phyloP scores from a whole-genome alignment of 805 yeast species.

The Hanseniaspora occidentalis region DNA sequence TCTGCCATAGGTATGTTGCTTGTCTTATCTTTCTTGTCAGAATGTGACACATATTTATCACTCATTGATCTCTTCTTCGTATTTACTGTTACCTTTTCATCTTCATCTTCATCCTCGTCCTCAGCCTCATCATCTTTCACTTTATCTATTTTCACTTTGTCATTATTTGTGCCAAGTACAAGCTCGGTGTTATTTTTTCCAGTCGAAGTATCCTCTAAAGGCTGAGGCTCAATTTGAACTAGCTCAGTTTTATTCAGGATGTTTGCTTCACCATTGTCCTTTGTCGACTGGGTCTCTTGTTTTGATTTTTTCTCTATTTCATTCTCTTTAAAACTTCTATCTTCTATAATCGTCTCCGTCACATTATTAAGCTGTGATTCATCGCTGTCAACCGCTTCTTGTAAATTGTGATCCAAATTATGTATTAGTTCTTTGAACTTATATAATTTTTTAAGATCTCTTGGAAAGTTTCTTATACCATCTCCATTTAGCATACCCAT shows the following conservation, averaged over 20 bases:
- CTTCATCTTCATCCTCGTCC: constrained; percentile 8
- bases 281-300: constrained; percentile 2
- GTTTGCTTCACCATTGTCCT: not conserved
- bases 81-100: not conserved
- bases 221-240: constrained; percentile 3
- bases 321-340: constrained; percentile 11
- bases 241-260: constrained; percentile 1
- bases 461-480: constrained; percentile 31
- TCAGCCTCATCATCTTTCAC: constrained; percentile 9
- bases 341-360: no score
- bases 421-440: constrained; percentile 31
- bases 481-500: constrained; percentile 54
- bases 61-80: not conserved
- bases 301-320: constrained; percentile 6
- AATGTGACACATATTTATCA: not conserved
- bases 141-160: constrained; percentile 10
- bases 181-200: constrained; percentile 15
- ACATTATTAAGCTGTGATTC: no score
- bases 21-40: not conserved
- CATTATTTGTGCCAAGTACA: constrained; percentile 8
- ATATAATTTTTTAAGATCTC: constrained; percentile 25
- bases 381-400: constrained; percentile 6
- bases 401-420: constrained; percentile 14
- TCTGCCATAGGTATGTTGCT: constrained; percentile 1
- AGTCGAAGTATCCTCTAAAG: constrained; percentile 12